phyloP scores from a whole-genome alignment of 23 red algal species.

The Chondrus crispus region DNA sequence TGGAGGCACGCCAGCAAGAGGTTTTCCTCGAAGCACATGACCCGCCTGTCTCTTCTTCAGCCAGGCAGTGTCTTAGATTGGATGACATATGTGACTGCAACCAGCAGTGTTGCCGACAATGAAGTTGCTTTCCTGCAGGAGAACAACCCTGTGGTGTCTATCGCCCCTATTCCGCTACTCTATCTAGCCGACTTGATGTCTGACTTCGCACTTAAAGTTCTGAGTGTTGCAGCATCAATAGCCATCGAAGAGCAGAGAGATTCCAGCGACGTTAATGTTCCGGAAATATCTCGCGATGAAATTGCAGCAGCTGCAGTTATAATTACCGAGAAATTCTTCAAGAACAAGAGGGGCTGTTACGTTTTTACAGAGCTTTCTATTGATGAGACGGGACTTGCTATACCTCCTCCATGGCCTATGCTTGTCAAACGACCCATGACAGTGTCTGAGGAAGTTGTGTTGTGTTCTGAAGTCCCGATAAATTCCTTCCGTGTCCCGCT shows the following conservation, averaged over 20 bases:
- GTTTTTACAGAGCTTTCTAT: background rate
- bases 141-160: slow-evolving; percentile 12
- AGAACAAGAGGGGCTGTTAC: background rate
- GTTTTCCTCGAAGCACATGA: slow-evolving; percentile 1
- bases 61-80: slow-evolving; percentile 18
- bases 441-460: background rate
- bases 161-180: slow-evolving; percentile 27
- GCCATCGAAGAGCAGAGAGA: background rate
- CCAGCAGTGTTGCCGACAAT: background rate
- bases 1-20: slow-evolving; percentile 29
- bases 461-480: background rate
- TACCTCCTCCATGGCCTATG: background rate
- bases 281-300: background rate
- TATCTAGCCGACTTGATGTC: slow-evolving; percentile 13
- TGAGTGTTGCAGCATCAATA: background rate
- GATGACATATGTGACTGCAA: slow-evolving; percentile 3
- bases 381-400: background rate
- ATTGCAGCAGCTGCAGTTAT: background rate
- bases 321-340: too few species aligned
- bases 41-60: slow-evolving; percentile 16
- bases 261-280: background rate
- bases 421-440: background rate
- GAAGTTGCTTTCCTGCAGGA: background rate
- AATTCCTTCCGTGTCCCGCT: background rate
- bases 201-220: slow-evolving; percentile 16